Conservation (phyloP, 306 rosid genomes). For the Sindora glabra region DNA sequence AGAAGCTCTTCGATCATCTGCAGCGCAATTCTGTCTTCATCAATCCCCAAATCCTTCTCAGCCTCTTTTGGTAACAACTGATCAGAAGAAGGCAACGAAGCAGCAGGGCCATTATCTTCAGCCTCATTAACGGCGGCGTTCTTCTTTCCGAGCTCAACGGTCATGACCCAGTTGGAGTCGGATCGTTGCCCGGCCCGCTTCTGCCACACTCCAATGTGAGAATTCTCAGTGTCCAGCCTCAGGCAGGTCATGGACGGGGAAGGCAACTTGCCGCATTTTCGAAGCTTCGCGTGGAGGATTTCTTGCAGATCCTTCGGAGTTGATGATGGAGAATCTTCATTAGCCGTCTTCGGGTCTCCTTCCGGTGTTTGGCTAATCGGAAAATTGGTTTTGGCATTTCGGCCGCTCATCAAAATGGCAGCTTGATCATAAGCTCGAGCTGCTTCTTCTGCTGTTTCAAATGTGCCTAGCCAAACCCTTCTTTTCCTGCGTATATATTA, state of each 20-base stretch:
- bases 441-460: constrained; percentile 96
- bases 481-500: constrained; percentile 48
- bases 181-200: constrained; percentile 61
- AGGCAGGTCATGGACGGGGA: constrained; percentile 88
- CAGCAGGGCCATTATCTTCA: neutral
- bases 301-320: constrained; percentile 47
- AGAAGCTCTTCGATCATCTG: constrained; percentile 97
- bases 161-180: constrained; percentile 80
- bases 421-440: constrained; percentile 98
- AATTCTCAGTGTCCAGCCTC: constrained; percentile 80
- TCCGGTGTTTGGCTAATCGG: constrained; percentile 40
- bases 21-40: constrained; percentile 65
- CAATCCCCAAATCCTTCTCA: constrained; percentile 20
- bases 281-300: constrained; percentile 71
- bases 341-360: constrained; percentile 9
- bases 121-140: neutral
- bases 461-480: constrained; percentile 98
- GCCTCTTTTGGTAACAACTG: neutral
- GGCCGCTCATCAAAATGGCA: constrained; percentile 84
- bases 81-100: neutral
- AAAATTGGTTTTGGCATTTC: constrained; percentile 92
- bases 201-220: constrained; percentile 87
- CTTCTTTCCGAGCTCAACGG: constrained; percentile 46
- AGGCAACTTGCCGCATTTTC: constrained; percentile 58
- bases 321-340: constrained; percentile 4